phyloP scores from a whole-genome alignment of 179 eudicot species.

The Beta corolliflora region DNA sequence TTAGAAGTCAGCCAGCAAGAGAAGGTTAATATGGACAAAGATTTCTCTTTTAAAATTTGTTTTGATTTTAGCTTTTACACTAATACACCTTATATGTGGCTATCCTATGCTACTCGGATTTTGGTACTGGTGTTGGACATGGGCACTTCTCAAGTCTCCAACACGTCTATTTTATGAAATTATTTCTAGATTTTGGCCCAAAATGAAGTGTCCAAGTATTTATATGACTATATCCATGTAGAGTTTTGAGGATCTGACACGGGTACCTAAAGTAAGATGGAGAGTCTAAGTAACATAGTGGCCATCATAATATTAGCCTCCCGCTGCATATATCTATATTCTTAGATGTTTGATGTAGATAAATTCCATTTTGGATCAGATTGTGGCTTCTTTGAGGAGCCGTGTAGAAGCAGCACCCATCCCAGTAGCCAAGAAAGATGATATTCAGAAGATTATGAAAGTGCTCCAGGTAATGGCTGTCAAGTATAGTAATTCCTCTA shows the following conservation, averaged over 20 bases:
- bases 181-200: too few species aligned
- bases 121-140: too few species aligned
- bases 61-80: neutral
- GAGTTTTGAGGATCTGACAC: too few species aligned
- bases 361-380: constrained; percentile 40
- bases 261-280: too few species aligned
- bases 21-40: constrained; percentile 50
- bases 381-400: constrained; percentile 67
- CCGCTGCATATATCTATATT: neutral
- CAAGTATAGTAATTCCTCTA: neutral
- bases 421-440: constrained; percentile 80
- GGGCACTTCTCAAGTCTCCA: too few species aligned
- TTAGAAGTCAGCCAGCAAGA: constrained; percentile 66
- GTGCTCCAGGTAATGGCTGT: constrained; percentile 58
- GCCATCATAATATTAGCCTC: neutral
- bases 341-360: neutral
- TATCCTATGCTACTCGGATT: too few species aligned
- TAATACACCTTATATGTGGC: neutral
- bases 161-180: too few species aligned
- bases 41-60: neutral
- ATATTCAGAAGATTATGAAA: constrained; percentile 46
- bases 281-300: neutral
- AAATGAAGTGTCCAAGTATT: too few species aligned
- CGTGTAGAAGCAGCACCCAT: constrained; percentile 76
- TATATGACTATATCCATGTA: too few species aligned